These are phyloP conservation scores for Casuarina cunninghamiana DNA, from an alignment of 306 rosid genomes.

Conservation along the genomic window DNA sequence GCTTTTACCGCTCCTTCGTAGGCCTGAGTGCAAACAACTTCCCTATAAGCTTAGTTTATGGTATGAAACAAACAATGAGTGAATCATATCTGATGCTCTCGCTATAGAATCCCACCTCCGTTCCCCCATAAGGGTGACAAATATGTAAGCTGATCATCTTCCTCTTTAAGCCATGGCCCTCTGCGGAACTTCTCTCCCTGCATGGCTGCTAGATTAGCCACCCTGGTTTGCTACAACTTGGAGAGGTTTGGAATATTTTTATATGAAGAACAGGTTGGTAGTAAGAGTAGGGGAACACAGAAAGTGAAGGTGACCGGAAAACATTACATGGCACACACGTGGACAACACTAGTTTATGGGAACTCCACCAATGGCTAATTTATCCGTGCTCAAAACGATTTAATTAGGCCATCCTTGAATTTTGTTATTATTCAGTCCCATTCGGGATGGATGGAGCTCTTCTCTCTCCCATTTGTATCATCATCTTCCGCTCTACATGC, in stretches of 20 bases:
- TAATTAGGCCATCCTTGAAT: conserved; percentile 36
- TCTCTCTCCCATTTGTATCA: conserved; percentile 33
- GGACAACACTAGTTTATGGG: conserved; percentile 59
- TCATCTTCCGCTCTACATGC: conserved; percentile 33
- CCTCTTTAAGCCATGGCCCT: conserved; percentile 73
- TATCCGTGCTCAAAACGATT: conserved; percentile 15
- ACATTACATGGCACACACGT: conserved; percentile 28
- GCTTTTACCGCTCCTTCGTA: conserved; percentile 80
- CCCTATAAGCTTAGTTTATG: not conserved
- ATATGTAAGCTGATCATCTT: conserved; percentile 59
- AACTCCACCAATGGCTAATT: conserved; percentile 53
- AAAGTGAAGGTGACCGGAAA: conserved; percentile 39
- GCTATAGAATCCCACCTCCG: conserved; percentile 73
- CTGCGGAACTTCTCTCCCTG: conserved; percentile 45
- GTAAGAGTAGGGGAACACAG: conserved; percentile 24
- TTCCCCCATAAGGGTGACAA: conserved; percentile 53
- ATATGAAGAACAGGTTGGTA: conserved; percentile 16
- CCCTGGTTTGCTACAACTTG: conserved; percentile 9
- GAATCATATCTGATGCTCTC: conserved; percentile 55
- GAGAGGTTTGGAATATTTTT: conserved; percentile 12
- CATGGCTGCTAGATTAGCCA: conserved; percentile 34
- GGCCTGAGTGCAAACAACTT: conserved; percentile 37
- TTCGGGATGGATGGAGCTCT: conserved; percentile 34
- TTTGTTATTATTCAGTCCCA: not conserved
- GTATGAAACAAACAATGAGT: not conserved